phyloP scores from a whole-genome alignment of 331 rosid genomes.

The Ulmus americana region DNA sequence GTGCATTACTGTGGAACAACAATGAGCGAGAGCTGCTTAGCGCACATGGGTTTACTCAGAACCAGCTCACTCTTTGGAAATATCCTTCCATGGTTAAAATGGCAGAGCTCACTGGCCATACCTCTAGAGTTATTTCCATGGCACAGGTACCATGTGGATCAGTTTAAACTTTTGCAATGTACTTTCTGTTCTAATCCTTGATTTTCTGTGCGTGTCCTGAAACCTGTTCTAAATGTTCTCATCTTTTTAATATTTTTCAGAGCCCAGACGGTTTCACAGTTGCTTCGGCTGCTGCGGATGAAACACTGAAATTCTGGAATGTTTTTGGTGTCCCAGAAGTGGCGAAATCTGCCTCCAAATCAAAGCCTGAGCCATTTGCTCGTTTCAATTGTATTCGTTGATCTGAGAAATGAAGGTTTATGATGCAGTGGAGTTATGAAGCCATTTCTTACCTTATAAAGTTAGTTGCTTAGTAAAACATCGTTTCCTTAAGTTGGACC shows the following conservation, averaged over 20 bases:
- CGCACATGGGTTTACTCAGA: conserved; percentile 48
- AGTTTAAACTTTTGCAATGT: too few species aligned
- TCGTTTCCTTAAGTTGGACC: too few species aligned
- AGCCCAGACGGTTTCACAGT: conserved; percentile 60
- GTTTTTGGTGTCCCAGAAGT: conserved; percentile 21
- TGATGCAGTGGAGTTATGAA: too few species aligned
- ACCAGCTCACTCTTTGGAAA: conserved; percentile 59
- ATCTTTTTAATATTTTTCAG: conserved; percentile 3
- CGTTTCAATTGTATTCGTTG: too few species aligned
- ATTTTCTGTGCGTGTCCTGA: too few species aligned
- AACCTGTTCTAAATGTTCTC: too few species aligned
- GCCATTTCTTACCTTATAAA: too few species aligned
- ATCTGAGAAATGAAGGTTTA: too few species aligned
- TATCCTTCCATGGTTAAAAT: conserved; percentile 60
- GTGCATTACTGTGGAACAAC: conserved; percentile 52
- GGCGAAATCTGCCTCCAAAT: too few species aligned
- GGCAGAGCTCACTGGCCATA: conserved; percentile 54
- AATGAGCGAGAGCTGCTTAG: conserved; percentile 56
- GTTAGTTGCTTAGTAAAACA: too few species aligned
- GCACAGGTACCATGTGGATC: conserved; percentile 8
- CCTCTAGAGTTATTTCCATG: conserved; percentile 52
- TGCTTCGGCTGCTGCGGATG: conserved; percentile 52
- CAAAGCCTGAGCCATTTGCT: too few species aligned
- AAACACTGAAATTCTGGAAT: conserved; percentile 53
- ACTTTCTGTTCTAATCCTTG: too few species aligned